Evolutionary conservation across 768 basidiomycete species (phyloP), one percentile per base, ranked within the genome.

Genomic region (Phlebiopsis flavidoalba): DNA sequence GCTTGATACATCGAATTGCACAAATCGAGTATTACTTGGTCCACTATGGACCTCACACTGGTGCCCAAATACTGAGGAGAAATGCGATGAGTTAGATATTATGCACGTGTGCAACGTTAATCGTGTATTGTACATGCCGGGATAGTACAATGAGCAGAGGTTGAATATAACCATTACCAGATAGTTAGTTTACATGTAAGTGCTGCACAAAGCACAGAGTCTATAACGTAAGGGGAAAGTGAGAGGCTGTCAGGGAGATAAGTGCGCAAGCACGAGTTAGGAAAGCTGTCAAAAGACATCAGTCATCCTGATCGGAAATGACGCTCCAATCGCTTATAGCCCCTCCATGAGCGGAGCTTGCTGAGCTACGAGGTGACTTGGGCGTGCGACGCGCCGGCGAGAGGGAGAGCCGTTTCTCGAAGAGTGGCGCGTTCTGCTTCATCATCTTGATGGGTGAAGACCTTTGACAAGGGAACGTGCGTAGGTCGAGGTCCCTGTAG

Each of bases 401-500:
- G 7, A 71, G 64, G 22, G 54, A 35, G 7, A 43, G 26, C 6
- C 58, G 57, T 59, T n/a, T 74, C 74, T 36, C 71, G 72, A 35
- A 74, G 69, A 5, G 67, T 69, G 0, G 73, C 73, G 58, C 77
- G 72, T 53, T 81, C 78, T 49, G 66, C 60, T 26, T 71, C 76
- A 35, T 63, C 58, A 5, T 66, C 63, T 15, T 71, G 64, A 8
- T 65, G 65, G 0, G 69, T 60, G 15, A n/a, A 70, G 69, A 35
- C 80, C 83, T 71, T 93, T 95, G 65, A 98, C 86, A 53, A 97
- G 75, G 8, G 89, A 88, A 37, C 90, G 85, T 37, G 96, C 93
- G 71, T 98, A 98, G n/a, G 63, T 98, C 96, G 59, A 98, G 75
- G 70, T 99, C 95, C 50, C 97, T 87, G 71, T 98, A 99, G 64